A percentile compares a stretch with the other conserved stretches of the same genome.
These are phyloP conservation scores for Stachybotrys chlorohalonatus DNA, from an alignment of 2,329 filamentous ascomycete genomes.

Conservation along the genomic window DNA sequence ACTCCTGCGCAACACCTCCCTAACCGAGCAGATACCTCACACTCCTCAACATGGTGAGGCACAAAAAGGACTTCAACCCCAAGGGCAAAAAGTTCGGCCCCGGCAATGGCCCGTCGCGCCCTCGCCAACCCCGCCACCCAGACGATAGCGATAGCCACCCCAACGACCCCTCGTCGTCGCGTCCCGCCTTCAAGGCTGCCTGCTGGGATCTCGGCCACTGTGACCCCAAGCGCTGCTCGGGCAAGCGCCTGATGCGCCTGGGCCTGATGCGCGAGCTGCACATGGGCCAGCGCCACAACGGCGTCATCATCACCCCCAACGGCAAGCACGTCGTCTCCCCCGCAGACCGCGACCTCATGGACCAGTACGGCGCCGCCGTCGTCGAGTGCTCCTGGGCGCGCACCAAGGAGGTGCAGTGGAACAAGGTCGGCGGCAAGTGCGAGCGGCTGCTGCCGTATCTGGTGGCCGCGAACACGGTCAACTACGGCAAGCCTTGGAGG, in stretches of 20 bases:
- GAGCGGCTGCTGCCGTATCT: slow-evolving; percentile 88
- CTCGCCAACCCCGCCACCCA: slow-evolving; percentile 37
- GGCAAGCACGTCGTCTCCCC: slow-evolving; percentile 78
- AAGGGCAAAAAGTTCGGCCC: slow-evolving; percentile 64
- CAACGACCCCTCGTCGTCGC: slow-evolving; percentile 21
- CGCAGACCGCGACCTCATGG: slow-evolving; percentile 71
- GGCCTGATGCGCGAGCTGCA: slow-evolving; percentile 90
- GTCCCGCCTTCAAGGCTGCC: slow-evolving; percentile 72
- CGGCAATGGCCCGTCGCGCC: slow-evolving; percentile 45
- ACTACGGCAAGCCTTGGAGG: slow-evolving; percentile 93
- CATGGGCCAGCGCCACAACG: slow-evolving; percentile 82
- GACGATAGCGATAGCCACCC: slow-evolving; percentile 27
- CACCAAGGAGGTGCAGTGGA: slow-evolving; percentile 84
- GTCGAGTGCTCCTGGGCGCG: slow-evolving; percentile 97
- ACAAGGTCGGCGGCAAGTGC: slow-evolving; percentile 84
- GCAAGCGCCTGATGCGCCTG: slow-evolving; percentile 85
- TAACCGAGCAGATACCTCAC: background rate
- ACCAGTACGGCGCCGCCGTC: slow-evolving; percentile 85
- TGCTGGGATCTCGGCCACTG: slow-evolving; percentile 98
- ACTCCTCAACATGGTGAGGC: slow-evolving; percentile 64
- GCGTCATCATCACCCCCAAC: slow-evolving; percentile 92
- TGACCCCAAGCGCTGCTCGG: slow-evolving; percentile 92
- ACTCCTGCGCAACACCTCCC: background rate
- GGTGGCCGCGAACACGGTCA: slow-evolving; percentile 92
- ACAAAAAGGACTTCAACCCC: slow-evolving; percentile 79